These are phyloP conservation scores for Hyphopichia buzzinii DNA, from an alignment of 1,139 yeast species.

Conservation along the genomic window DNA sequence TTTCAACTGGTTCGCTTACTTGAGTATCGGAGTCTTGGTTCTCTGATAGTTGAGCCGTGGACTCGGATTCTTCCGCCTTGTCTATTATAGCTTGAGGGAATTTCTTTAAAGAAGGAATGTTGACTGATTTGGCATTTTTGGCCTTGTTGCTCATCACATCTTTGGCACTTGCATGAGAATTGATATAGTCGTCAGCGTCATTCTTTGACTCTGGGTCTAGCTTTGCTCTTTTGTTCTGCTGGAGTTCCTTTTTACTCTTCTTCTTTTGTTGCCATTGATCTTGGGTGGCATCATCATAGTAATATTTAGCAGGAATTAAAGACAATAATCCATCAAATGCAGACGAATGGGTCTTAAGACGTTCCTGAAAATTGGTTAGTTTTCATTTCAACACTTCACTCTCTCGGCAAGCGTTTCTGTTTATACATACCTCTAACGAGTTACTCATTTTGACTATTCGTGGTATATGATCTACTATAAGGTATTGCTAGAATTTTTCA, in stretches of 20 bases:
- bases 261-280: conserved; percentile 90
- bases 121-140: conserved; percentile 56
- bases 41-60: conserved; percentile 10
- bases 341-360: conserved; percentile 77
- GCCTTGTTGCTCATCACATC: conserved; percentile 62
- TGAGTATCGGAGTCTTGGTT: not conserved
- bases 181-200: conserved; percentile 41
- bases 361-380: conserved; percentile 53
- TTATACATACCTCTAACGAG: conserved; percentile 55
- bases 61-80: conserved; percentile 16
- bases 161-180: conserved; percentile 55
- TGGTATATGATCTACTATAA: not conserved
- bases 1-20: conserved; percentile 10
- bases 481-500: not conserved
- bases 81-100: conserved; percentile 10
- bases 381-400: conserved; percentile 5
- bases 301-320: conserved; percentile 89
- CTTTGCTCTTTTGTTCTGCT: conserved; percentile 63
- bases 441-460: conserved; percentile 35
- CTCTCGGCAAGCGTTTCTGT: too few relatives aligned
- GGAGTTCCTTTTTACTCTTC: conserved; percentile 64
- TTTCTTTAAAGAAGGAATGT: conserved; percentile 41
- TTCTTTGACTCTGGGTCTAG: conserved; percentile 65
- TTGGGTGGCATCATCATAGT: conserved; percentile 75
- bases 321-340: conserved; percentile 91